These are phyloP conservation scores for apple (Malus domestica) DNA, from an alignment of 306 rosid genomes.

Conservation along the genomic window ASM211411v1 NC_041804.1:941501-942000, in stretches of 20 bases:
- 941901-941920: not conserved
- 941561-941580: not conserved
- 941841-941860: not conserved
- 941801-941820: not conserved
- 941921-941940: not conserved
- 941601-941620: not conserved
- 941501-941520: no score
- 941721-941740: not conserved
- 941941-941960: not conserved
- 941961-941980: not conserved
- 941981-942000: not conserved
- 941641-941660: not conserved
- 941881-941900: not conserved
- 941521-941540: no score
- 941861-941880: not conserved
- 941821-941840: not conserved
- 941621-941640: not conserved
- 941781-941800: not conserved
- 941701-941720: not conserved
- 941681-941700: not conserved
- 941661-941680: no score
- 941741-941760: no score
- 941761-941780: not conserved
- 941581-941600: not conserved
- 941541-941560: not conserved